Evolutionary conservation across 768 basidiomycete genomes (phyloP), one percentile per base, ranked within the genome.

Genomic region (Holtermannia corniformis): DNA sequence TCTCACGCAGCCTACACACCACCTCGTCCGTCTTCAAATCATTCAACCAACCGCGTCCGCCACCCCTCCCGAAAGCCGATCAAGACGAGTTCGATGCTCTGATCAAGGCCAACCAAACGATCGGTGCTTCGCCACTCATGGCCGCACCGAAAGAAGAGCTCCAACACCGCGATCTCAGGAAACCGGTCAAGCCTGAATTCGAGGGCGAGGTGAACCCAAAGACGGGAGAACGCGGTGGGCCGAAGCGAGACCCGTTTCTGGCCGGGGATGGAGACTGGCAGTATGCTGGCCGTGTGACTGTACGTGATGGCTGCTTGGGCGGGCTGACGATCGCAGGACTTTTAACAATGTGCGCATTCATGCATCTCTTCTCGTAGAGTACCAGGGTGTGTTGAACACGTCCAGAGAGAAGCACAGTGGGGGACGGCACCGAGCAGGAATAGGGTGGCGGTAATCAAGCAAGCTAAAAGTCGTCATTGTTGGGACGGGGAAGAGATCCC

Each of bases 61-160:
- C 67, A 19, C 57, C 60, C 1, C 60, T 72, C 3, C 66, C 70
- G 0, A 26, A 59, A 22, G 44, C 52, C 16, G 68, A 72, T 10
- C 70, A 72, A 57, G 66, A 61, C 19, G 70, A 72, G 49, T 70
- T 72, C 51, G 70, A 72, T 12, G 55, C 56, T 0, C 56, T 68
- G 3, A 47, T 68, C 19, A 66, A 65, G 51, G 55, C 59, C 0
- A 59, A 61, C 12, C 49, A 57, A 32, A 53, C 57, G 2, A 52
- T 63, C 16, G 60, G 63, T 10, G 63, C 63, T 0, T 57, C 62
- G 0, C 66, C 66, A 7, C 49, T 55, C 2, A 51, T 55, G 19
- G 52, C 60, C 1, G 47, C 50, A 19, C 54, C 60, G 21, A 47
- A 53, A 5, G 49, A 20, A 7, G 59, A 60, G 52, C 49, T 57